Base-by-base conservation (phyloP, 805 yeast species). In the Ogataea wickerhamii region DNA sequence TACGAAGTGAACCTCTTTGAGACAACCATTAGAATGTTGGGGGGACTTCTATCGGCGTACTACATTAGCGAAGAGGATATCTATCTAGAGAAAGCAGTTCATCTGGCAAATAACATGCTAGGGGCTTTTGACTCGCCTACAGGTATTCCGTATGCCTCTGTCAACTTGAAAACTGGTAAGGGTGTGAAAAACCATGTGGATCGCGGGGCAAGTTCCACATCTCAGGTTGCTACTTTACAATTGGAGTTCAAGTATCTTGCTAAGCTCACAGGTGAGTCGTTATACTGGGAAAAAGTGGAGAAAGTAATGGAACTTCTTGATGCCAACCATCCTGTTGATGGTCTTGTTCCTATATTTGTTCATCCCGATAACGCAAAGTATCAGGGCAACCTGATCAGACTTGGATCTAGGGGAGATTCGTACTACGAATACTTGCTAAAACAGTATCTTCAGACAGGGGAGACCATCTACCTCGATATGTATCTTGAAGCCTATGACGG, bases 11-110 rank as follows among this genome's bases (percentile, higher is more conserved):
- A 82, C 55, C 80, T 87, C 5, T 89, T 89, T 61, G 97, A 88
- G 58, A 87, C 96, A n/a, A 87, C 97, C 5, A 88, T 87, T 47
- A 72, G 96, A 56, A 87, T 89, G 94, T 66, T 89, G 18, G 97
- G 97, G 30, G 97, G 97, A 0, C 67, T 89, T n/a, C 64, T 89
- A 34, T 82, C 95, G 3, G 95, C 95, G 0, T 77, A 76, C 54
- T 80, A 85, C 47, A 62, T 87, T 20, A 73, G 89, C 2, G 64
- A 71, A 11, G 89, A 84, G 49, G 84, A 79, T 32, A 41, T 84
- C 38, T 87, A 79, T 53, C 66, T 87, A 37, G 86, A 85, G 45
- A 81, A 80, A 54, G 96, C 96, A 2, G 76, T 71, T 6, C 85
- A 80, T 52, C 70, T 88, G 48, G 96, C 87, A n/a, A 76, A 81